A percentile compares a stretch with the other conserved stretches of the same genome.
These are phyloP conservation scores for Agarophyton chilense DNA, from an alignment of 23 red algal genomes.

Conservation along the genomic window DNA sequence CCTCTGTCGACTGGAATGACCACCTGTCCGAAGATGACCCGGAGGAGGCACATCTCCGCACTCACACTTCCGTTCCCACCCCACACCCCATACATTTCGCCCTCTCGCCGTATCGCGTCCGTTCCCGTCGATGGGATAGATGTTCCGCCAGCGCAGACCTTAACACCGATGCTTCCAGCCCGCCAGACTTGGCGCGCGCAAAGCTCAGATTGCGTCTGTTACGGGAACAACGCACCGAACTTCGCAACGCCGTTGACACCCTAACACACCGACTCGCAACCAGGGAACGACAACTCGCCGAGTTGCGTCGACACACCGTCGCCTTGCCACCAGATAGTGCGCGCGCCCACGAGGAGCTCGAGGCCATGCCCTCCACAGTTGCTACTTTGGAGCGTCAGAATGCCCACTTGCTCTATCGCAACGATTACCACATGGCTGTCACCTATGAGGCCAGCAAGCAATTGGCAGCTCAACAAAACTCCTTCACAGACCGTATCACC, in stretches of 20 bases:
- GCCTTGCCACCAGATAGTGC: not conserved
- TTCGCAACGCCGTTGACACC: not conserved
- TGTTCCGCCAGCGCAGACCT: conserved; percentile 8
- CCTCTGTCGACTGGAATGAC: conserved; percentile 15
- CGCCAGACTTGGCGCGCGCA: conserved; percentile 8
- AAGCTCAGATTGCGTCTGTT: not conserved
- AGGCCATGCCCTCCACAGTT: not conserved
- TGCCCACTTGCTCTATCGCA: not conserved
- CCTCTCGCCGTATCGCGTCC: not conserved
- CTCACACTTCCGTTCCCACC: not conserved
- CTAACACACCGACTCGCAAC: not conserved
- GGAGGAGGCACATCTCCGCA: not conserved
- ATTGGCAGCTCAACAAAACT: not conserved
- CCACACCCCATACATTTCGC: not conserved
- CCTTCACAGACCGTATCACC: not conserved
- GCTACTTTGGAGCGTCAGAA: conserved; percentile 1
- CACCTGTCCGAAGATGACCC: conserved; percentile 15
- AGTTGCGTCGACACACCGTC: not conserved
- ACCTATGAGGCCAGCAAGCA: not conserved
- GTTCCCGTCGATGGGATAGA: not conserved
- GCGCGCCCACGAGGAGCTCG: not conserved
- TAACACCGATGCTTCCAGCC: not conserved
- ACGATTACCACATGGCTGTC: not conserved
- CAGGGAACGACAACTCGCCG: not conserved
- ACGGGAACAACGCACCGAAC: not conserved